These are phyloP conservation scores for Beverwykella pulmonaria DNA, from an alignment of 495 filamentous ascomycete species.

Conservation along the genomic window DNA sequence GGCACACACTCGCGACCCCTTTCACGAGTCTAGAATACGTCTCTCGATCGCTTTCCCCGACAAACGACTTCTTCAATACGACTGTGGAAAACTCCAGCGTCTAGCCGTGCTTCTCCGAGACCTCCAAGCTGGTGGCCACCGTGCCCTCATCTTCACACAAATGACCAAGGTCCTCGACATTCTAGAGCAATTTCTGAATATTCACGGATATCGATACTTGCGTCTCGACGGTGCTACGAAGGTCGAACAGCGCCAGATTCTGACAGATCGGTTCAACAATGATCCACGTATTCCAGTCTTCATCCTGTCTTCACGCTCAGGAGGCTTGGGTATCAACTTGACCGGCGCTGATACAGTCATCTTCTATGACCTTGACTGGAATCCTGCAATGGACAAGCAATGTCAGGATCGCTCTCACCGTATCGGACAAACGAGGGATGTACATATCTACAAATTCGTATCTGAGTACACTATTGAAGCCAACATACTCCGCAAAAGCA, in stretches of 20 bases:
- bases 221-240: conserved; percentile 94
- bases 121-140: conserved; percentile 85
- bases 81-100: conserved; percentile 95
- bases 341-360: conserved; percentile 98
- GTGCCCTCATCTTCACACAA: conserved; percentile 96
- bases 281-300: conserved; percentile 89
- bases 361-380: conserved; percentile 99
- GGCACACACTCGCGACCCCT: conserved; percentile 73
- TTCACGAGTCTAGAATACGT: conserved; percentile 91
- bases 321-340: conserved; percentile 93
- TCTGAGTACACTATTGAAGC: conserved; percentile 98
- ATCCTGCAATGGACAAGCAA: conserved; percentile 99
- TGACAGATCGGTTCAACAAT: conserved; percentile 96
- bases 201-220: conserved; percentile 94
- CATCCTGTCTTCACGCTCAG: conserved; percentile 92
- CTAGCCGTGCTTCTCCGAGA: conserved; percentile 85
- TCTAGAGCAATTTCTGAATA: conserved; percentile 96
- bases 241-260: conserved; percentile 89
- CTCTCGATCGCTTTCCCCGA: conserved; percentile 96
- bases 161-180: conserved; percentile 99
- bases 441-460: conserved; percentile 97
- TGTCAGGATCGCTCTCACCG: conserved; percentile 98
- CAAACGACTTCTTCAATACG: conserved; percentile 91
- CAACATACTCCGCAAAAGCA: conserved; percentile 94
- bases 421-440: conserved; percentile 96